Evolutionary conservation across 2,329 filamentous ascomycete species (phyloP).

Genomic region (Zalaria sp.): DNA sequence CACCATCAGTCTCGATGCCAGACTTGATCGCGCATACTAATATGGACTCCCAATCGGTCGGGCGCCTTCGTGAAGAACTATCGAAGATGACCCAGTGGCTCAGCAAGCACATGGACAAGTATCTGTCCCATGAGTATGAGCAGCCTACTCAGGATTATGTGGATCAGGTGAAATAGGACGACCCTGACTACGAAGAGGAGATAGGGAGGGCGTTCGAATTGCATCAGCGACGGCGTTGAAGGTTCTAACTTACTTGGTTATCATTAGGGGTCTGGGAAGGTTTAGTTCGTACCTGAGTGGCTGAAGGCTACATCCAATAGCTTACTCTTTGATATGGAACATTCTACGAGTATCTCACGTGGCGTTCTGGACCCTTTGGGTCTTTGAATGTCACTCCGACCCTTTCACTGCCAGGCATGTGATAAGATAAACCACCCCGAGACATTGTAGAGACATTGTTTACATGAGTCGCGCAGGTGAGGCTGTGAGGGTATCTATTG

Average conservation of each 20-base stretch:
- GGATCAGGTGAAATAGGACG: conserved; percentile 25
- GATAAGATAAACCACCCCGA: too few species aligned
- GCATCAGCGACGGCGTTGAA: conserved; percentile 6
- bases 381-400: too few species aligned
- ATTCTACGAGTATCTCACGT: too few species aligned
- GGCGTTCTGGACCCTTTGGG: too few species aligned
- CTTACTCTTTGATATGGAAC: too few species aligned
- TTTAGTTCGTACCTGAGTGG: too few species aligned
- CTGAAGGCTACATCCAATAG: too few species aligned
- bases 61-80: conserved; percentile 77
- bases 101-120: conserved; percentile 57
- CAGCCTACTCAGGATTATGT: conserved; percentile 57
- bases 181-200: neutral
- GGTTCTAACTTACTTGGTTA: neutral
- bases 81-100: conserved; percentile 79
- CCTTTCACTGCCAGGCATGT: too few species aligned
- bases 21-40: conserved; percentile 95
- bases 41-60: conserved; percentile 87
- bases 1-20: conserved; percentile 47
- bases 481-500: too few species aligned
- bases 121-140: conserved; percentile 68
- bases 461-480: too few species aligned
- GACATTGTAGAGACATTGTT: too few species aligned
- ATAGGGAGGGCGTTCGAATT: neutral
- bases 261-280: too few species aligned